A percentile compares a stretch with the other conserved stretches of the same genome.
These are phyloP conservation scores for Trichosporon coremiiforme DNA, from an alignment of 1,284 basidiomycete genomes.

Conservation along the genomic window DNA sequence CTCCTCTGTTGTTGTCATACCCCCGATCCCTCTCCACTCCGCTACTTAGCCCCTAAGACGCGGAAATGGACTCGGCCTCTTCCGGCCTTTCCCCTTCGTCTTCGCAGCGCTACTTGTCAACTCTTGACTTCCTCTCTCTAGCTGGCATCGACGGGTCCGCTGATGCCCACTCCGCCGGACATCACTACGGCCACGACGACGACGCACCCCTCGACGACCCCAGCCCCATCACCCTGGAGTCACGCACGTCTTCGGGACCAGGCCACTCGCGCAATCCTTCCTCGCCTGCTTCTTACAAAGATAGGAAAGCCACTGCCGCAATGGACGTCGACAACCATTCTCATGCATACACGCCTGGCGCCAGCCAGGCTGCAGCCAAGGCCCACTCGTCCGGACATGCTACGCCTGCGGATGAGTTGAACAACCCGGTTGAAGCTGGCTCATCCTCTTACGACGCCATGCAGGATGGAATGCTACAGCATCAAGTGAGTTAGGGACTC, in stretches of 20 bases:
- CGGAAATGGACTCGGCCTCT: slow-evolving; percentile 12
- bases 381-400: slow-evolving; percentile 4
- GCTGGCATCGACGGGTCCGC: slow-evolving; percentile 28
- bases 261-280: slow-evolving; percentile 20
- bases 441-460: slow-evolving; percentile 30
- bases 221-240: slow-evolving; percentile 31
- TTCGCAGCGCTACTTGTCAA: slow-evolving; percentile 23
- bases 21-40: background rate
- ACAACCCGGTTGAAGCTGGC: slow-evolving; percentile 8
- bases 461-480: slow-evolving; percentile 34
- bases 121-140: slow-evolving; percentile 34
- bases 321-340: slow-evolving; percentile 25
- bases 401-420: background rate
- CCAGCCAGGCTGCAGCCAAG: background rate
- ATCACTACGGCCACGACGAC: slow-evolving; percentile 17
- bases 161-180: slow-evolving; percentile 17
- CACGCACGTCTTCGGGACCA: slow-evolving; percentile 19
- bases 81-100: slow-evolving; percentile 10
- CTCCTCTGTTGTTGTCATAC: background rate
- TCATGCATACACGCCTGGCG: background rate
- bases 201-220: slow-evolving; percentile 32
- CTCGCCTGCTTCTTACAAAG: slow-evolving; percentile 8
- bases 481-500: slow-evolving; percentile 25
- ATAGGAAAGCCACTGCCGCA: background rate
- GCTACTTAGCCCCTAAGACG: background rate